A percentile compares a stretch with the other conserved stretches of the same genome.
These are phyloP conservation scores for Ustilago trichophora DNA, from an alignment of 1,284 basidiomycete species.

Conservation along the genomic window DNA sequence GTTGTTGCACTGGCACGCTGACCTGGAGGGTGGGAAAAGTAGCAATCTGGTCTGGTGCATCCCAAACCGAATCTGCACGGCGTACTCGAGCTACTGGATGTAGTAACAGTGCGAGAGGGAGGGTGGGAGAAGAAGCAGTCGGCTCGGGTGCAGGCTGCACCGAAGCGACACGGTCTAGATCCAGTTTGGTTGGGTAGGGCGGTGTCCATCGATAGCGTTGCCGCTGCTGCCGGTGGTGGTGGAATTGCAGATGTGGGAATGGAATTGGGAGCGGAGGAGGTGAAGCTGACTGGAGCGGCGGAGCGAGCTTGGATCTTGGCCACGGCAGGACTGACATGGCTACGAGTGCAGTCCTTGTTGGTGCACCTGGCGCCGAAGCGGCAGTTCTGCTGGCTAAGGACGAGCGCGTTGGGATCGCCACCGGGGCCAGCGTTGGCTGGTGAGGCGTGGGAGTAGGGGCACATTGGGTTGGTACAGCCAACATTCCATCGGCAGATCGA, in stretches of 20 bases:
- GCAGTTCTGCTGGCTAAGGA: constrained; percentile 56
- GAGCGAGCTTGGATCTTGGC: constrained; percentile 1
- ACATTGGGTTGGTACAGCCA: constrained; percentile 62
- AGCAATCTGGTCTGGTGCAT: constrained; percentile 38
- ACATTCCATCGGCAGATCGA: constrained; percentile 58
- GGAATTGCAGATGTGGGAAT: not conserved
- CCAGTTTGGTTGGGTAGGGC: constrained; percentile 7
- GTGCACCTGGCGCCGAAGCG: constrained; percentile 47
- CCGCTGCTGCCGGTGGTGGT: not conserved
- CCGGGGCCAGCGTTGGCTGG: constrained; percentile 49
- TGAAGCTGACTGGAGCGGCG: not conserved
- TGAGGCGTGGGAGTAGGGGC: constrained; percentile 60
- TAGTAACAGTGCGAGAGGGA: not conserved
- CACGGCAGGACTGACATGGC: constrained; percentile 60
- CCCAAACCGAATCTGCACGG: constrained; percentile 43
- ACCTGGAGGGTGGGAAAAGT: constrained; percentile 34
- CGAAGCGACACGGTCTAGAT: constrained; percentile 46
- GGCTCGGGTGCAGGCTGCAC: constrained; percentile 38
- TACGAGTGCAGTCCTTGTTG: constrained; percentile 57
- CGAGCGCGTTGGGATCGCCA: constrained; percentile 52
- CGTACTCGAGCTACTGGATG: not conserved
- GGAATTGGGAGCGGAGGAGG: not conserved
- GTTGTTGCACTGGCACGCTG: constrained; percentile 3
- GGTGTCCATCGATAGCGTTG: constrained; percentile 21
- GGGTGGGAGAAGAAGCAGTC: constrained; percentile 57